Evolutionary conservation across 495 filamentous ascomycete genomes (phyloP).

Genomic region (Neurospora sp.): DNA sequence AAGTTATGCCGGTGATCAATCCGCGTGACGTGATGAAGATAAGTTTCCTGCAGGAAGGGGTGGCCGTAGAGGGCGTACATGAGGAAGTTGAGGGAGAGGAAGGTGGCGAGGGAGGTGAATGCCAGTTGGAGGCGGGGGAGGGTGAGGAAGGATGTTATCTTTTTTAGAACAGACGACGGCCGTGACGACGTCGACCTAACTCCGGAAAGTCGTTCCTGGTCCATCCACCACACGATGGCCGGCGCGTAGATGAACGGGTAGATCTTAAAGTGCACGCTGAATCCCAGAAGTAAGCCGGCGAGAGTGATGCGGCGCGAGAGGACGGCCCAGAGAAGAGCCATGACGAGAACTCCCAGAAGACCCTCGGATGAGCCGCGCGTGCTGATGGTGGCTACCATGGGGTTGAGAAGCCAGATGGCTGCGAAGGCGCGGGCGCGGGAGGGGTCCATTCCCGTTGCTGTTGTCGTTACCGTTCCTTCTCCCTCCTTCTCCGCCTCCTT

Average conservation of each 20-base stretch:
- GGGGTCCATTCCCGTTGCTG: slow-evolving; percentile 15
- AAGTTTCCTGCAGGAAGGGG: slow-evolving; percentile 81
- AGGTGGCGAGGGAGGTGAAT: slow-evolving; percentile 57
- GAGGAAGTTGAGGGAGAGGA: slow-evolving; percentile 54
- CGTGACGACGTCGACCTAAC: too few species aligned
- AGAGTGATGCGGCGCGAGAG: slow-evolving; percentile 45
- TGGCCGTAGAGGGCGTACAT: slow-evolving; percentile 70
- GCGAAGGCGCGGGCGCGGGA: slow-evolving; percentile 58
- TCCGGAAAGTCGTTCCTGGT: slow-evolving; percentile 33
- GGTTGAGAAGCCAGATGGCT: slow-evolving; percentile 86
- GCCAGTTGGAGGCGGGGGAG: slow-evolving; percentile 49
- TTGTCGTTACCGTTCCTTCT: background rate
- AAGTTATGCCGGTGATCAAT: slow-evolving; percentile 98
- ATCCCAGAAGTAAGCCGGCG: slow-evolving; percentile 67
- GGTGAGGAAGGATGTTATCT: slow-evolving; percentile 48
- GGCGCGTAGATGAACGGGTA: slow-evolving; percentile 93
- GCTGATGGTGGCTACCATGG: slow-evolving; percentile 95
- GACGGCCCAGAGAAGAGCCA: slow-evolving; percentile 73
- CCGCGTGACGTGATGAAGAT: slow-evolving; percentile 81
- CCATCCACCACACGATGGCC: slow-evolving; percentile 83
- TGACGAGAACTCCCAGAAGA: slow-evolving; percentile 71
- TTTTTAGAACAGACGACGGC: too few species aligned
- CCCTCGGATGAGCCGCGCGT: slow-evolving; percentile 92
- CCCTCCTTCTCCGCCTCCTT: background rate
- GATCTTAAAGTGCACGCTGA: slow-evolving; percentile 94